These are phyloP conservation scores for Penicillium nucicola DNA, from an alignment of 495 filamentous ascomycete genomes.

Conservation along the genomic window DNA sequence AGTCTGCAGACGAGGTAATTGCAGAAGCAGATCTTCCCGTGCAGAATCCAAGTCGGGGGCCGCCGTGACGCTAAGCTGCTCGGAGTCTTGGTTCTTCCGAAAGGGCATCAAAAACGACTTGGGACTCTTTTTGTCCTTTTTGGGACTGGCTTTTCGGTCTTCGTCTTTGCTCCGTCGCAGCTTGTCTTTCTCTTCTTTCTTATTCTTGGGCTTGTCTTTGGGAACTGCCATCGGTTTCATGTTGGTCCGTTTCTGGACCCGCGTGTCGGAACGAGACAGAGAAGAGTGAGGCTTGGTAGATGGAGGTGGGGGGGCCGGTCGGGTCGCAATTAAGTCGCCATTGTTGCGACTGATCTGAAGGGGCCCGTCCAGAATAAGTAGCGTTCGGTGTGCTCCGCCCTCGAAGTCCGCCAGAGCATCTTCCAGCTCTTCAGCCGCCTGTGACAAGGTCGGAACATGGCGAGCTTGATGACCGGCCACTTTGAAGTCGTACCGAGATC, in stretches of 20 bases:
- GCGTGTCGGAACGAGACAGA: not conserved
- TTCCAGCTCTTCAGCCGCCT: slow-evolving; percentile 34
- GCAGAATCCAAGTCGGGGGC: slow-evolving; percentile 4
- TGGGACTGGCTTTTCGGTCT: not conserved
- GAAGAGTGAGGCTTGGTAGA: slow-evolving; percentile 19
- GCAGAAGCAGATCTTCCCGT: slow-evolving; percentile 22
- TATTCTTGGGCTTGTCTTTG: not conserved
- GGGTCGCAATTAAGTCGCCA: slow-evolving; percentile 36
- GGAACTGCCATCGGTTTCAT: not conserved
- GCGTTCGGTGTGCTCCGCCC: slow-evolving; percentile 8
- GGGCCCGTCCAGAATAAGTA: slow-evolving; percentile 26
- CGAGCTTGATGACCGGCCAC: slow-evolving; percentile 5
- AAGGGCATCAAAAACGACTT: slow-evolving; percentile 4
- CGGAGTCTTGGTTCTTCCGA: slow-evolving; percentile 1
- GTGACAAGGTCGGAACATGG: slow-evolving; percentile 25
- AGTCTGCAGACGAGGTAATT: slow-evolving; percentile 38
- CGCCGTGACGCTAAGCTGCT: slow-evolving; percentile 5
- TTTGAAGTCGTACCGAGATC: not conserved
- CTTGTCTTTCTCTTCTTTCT: slow-evolving; percentile 3
- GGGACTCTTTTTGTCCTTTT: not conserved
- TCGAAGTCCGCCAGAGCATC: slow-evolving; percentile 25
- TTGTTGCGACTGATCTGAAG: slow-evolving; percentile 38
- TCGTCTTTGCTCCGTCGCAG: not conserved
- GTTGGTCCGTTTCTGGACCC: no score
- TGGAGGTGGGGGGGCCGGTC: slow-evolving; percentile 36